Evolutionary conservation across 2,329 filamentous ascomycete genomes (phyloP).

Genomic region (Lachnellula arida): DNA sequence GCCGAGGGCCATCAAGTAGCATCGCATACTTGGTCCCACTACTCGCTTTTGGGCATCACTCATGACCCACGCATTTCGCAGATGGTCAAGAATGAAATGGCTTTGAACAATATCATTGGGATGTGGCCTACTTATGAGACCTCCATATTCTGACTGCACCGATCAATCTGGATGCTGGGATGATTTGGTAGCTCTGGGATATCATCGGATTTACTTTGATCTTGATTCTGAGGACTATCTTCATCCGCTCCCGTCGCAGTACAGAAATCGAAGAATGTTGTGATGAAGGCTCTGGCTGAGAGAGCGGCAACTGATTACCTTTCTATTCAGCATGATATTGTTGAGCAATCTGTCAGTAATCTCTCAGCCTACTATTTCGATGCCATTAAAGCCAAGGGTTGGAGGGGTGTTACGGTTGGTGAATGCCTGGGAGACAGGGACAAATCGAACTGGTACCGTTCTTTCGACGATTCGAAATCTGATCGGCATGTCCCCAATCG

Average conservation of each 20-base stretch:
- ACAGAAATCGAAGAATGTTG: constrained; percentile 41
- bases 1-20: constrained; percentile 50
- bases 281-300: constrained; percentile 34
- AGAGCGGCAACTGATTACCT: constrained; percentile 32
- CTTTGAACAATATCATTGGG: constrained; percentile 48
- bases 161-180: constrained; percentile 34
- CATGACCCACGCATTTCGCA: constrained; percentile 39
- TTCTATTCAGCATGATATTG: constrained; percentile 39
- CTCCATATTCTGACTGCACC: constrained; percentile 35
- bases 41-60: constrained; percentile 39
- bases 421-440: constrained; percentile 40
- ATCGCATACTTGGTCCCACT: constrained; percentile 50
- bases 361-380: constrained; percentile 29
- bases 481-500: neutral
- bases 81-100: constrained; percentile 50
- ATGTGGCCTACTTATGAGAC: constrained; percentile 49
- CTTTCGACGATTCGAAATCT: constrained; percentile 8
- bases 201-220: constrained; percentile 45
- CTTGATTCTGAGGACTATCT: constrained; percentile 47
- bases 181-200: constrained; percentile 34
- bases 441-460: constrained; percentile 38
- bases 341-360: constrained; percentile 29
- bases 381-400: constrained; percentile 32
- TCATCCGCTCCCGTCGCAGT: constrained; percentile 37
- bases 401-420: constrained; percentile 39